Base-by-base conservation (phyloP, 1,284 basidiomycete species). In the Cystobasidium pallidum region DNA sequence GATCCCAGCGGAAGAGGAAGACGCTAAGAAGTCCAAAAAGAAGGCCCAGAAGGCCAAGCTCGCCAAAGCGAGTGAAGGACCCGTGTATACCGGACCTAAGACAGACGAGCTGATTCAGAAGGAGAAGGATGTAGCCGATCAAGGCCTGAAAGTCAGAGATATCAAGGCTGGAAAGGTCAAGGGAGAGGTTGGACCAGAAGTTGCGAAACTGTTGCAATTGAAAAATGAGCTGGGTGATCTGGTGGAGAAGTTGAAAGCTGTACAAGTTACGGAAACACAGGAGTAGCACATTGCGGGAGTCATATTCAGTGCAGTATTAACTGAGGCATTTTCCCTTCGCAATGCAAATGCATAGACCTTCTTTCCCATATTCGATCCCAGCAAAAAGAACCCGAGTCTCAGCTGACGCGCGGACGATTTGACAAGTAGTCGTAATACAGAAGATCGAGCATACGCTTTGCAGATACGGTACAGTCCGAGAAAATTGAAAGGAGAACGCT, bases 91-190 rank as follows among this genome's bases (percentile, higher is more conserved):
- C 54, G 85, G 83, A 2, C 88, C 86, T 0, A 90, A 88, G 79
- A 86, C 88, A 1, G 84, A 86, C 2, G 88, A 89, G 80, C 85
- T 85, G 30, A 79, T 88, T 30, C 86, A 84, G 1, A 82, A 88
- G 73, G 89, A 90, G 81, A 86, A 84, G 67, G 88, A 88, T 83
- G 84, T 94, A 54, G 84, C 87, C 36, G 86, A 86, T 58, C 91
- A 94, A 80, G 91, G 90, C 0, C 84, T 87, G 67, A 78, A 85
- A 24, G 89, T 94, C 24, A 85, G 91, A 47, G 81, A 83, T 13
- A 85, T 89, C 32, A 91, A 89, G 82, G 86, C 84, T 26, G 85
- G 87, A 34, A 86, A 88, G 73, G 78, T 82, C 79, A 84, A 77
- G 55, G 72, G 82, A 78, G 77, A 82, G 77, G 77, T 82, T 7